Evolutionary conservation across 257 asterid species (phyloP).

Genomic region (Nicotiana tomentosiformis): DNA sequence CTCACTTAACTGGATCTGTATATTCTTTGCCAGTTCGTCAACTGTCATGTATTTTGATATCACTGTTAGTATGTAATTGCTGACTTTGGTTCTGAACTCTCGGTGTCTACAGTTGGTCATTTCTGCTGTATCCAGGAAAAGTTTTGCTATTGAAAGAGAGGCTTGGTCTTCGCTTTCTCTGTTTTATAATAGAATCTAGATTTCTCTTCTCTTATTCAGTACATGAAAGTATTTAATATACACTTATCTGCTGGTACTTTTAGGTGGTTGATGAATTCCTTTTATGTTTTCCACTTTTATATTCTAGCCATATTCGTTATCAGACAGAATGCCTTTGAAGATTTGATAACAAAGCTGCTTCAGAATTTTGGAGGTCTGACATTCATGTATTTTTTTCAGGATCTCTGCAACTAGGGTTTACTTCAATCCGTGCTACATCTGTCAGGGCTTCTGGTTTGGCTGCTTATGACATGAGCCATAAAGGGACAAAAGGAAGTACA

Average conservation of each 20-base stretch:
- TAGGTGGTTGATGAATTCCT: not conserved
- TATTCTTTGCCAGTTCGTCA: not conserved
- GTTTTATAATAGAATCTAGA: not conserved
- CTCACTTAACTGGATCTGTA: not conserved
- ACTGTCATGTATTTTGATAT: not conserved
- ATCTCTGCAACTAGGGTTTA: constrained; percentile 37
- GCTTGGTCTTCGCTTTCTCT: not conserved
- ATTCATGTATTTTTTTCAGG: constrained; percentile 38
- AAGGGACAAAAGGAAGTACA: constrained; percentile 24
- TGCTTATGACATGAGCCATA: constrained; percentile 33
- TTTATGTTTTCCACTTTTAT: not conserved
- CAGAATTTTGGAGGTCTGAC: not conserved
- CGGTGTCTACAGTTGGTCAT: not conserved
- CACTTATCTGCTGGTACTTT: not conserved
- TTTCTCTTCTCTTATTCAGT: not conserved
- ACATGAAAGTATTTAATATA: not conserved
- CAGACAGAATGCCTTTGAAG: not conserved
- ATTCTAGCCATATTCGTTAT: not conserved
- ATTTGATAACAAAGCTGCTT: not conserved
- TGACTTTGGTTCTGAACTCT: not conserved
- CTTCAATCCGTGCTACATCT: constrained; percentile 67
- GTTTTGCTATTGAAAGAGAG: not conserved
- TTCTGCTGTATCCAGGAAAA: not conserved
- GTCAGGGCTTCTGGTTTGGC: constrained; percentile 77
- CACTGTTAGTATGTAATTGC: not conserved